phyloP scores from a whole-genome alignment of 2,329 filamentous ascomycete species.

The Dendryphion nanum region DNA sequence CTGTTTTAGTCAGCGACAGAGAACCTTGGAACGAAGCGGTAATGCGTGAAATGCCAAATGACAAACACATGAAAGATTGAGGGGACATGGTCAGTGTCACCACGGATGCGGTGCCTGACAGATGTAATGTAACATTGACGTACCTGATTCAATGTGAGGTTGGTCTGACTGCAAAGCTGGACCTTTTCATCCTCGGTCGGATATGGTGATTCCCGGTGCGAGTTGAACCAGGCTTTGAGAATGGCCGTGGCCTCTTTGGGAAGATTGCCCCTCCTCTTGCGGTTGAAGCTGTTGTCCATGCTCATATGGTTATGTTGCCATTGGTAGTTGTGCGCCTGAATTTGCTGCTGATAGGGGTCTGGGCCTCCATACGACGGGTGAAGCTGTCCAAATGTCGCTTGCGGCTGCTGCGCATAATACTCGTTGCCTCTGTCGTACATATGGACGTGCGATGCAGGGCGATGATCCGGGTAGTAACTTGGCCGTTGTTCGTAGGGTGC shows the following conservation, averaged over 20 bases:
- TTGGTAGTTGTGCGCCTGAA: constrained; percentile 19
- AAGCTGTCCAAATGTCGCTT: too few species aligned
- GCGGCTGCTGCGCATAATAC: too few species aligned
- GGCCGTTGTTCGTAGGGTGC: constrained; percentile 22
- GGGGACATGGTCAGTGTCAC: too few species aligned
- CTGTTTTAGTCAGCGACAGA: constrained; percentile 23
- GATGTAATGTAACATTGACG: constrained; percentile 5
- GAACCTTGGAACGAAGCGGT: too few species aligned
- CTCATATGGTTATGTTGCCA: constrained; percentile 27
- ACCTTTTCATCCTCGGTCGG: constrained; percentile 87
- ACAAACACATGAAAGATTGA: too few species aligned
- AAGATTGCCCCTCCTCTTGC: constrained; percentile 73
- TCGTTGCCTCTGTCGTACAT: constrained; percentile 21
- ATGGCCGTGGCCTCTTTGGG: constrained; percentile 88
- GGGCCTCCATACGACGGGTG: too few species aligned
- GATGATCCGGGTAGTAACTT: constrained; percentile 28
- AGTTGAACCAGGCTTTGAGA: constrained; percentile 72
- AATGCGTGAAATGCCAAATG: too few species aligned
- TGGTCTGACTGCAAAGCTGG: constrained; percentile 72
- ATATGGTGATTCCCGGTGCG: constrained; percentile 64
- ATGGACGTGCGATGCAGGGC: constrained; percentile 12
- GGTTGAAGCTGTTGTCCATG: constrained; percentile 36
- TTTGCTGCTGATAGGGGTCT: too few species aligned
- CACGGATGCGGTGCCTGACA: too few species aligned
- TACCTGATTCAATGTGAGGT: constrained; percentile 72